These are phyloP conservation scores for Ceratobasidium sp. DNA, from an alignment of 1,284 basidiomycete species.

Conservation along the genomic window DNA sequence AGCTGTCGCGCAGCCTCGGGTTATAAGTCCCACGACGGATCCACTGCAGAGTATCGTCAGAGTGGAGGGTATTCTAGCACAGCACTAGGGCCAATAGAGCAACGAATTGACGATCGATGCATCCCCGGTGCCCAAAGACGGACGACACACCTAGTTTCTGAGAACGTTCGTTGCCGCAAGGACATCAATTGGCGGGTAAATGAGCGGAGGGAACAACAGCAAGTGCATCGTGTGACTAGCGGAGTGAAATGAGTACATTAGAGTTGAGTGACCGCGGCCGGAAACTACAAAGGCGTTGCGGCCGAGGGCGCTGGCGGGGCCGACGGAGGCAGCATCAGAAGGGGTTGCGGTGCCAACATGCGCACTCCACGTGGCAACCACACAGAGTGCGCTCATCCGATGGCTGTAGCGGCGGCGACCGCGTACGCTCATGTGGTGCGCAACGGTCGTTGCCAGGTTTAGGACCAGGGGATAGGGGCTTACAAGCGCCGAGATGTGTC, in stretches of 20 bases:
- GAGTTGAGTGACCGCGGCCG: conserved; percentile 1
- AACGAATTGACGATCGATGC: conserved; percentile 30
- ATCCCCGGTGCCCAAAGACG: conserved; percentile 24
- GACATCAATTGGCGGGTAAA: conserved; percentile 32
- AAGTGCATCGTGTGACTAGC: conserved; percentile 31
- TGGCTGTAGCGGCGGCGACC: neutral
- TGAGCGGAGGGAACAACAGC: conserved; percentile 18
- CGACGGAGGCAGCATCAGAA: neutral
- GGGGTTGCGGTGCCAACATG: conserved; percentile 32
- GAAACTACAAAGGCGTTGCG: conserved; percentile 31
- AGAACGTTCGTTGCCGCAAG: conserved; percentile 15
- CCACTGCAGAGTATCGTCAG: conserved; percentile 22
- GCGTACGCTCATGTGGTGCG: neutral
- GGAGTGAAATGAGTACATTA: conserved; percentile 13
- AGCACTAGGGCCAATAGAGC: conserved; percentile 26
- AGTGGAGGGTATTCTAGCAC: conserved; percentile 32
- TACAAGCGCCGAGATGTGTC: conserved; percentile 20
- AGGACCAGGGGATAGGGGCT: conserved; percentile 21
- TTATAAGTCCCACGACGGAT: conserved; percentile 31
- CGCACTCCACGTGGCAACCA: conserved; percentile 40
- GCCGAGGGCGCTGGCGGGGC: conserved; percentile 20
- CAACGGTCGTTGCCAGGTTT: conserved; percentile 15
- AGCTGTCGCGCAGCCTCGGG: conserved; percentile 28
- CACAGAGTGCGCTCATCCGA: conserved; percentile 34
- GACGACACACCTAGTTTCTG: conserved; percentile 35